phyloP scores from a whole-genome alignment of 2,329 filamentous ascomycete species.

The Calonectria pauciramosa region DNA sequence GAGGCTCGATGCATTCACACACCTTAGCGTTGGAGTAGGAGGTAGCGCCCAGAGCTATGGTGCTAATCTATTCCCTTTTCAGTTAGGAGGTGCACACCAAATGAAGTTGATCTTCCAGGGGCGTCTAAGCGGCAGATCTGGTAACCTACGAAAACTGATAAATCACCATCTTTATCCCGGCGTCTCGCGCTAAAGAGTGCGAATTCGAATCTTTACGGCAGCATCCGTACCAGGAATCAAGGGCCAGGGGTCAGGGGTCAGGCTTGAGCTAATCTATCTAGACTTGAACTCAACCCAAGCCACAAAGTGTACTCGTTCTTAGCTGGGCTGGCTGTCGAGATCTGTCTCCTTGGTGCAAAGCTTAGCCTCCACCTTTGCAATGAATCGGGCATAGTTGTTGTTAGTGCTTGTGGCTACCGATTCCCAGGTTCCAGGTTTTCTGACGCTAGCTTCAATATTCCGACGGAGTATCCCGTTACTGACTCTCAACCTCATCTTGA shows the following conservation, averaged over 20 bases:
- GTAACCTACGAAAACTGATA: background rate
- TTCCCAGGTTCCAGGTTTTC: background rate
- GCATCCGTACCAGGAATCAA: too few species aligned
- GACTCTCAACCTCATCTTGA: background rate
- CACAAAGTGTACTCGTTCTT: background rate
- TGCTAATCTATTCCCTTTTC: background rate
- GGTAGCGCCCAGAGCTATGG: background rate
- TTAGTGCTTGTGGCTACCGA: background rate
- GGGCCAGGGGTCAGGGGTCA: background rate
- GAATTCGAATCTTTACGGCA: background rate
- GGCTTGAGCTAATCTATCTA: background rate
- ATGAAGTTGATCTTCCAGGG: background rate
- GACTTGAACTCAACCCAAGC: background rate
- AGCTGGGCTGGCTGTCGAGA: background rate
- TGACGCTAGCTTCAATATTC: background rate
- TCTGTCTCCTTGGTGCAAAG: background rate
- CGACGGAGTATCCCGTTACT: background rate
- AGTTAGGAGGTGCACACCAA: background rate
- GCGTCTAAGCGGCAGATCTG: background rate
- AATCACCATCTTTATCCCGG: background rate
- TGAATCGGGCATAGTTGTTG: background rate
- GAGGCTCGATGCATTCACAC: background rate
- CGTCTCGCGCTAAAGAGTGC: background rate
- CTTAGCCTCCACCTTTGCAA: background rate
- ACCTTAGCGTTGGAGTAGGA: background rate